These are phyloP conservation scores for Scutellaria baicalensis DNA, from an alignment of 257 asterid genomes.

Conservation along the genomic window DNA sequence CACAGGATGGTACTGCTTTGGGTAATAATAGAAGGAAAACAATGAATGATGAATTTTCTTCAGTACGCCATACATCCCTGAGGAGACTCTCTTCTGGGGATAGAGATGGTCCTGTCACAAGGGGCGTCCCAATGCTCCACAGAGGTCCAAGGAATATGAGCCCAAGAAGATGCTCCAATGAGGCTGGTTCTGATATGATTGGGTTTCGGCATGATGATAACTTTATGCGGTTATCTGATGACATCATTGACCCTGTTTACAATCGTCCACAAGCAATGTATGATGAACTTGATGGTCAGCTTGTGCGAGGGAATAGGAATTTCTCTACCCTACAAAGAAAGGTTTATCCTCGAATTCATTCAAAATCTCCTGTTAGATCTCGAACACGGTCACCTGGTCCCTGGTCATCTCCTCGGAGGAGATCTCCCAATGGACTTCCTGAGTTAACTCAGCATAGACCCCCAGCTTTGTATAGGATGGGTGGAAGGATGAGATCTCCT, in stretches of 20 bases:
- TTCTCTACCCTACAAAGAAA: slow-evolving; percentile 53
- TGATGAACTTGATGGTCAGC: slow-evolving; percentile 48
- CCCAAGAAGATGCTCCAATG: slow-evolving; percentile 37
- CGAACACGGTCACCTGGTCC: slow-evolving; percentile 65
- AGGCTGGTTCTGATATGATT: slow-evolving; percentile 29
- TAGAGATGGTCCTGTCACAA: slow-evolving; percentile 37
- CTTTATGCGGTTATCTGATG: slow-evolving; percentile 45
- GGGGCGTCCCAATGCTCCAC: slow-evolving; percentile 38
- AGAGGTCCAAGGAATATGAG: slow-evolving; percentile 53
- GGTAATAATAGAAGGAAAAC: slow-evolving; percentile 40
- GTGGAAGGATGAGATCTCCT: slow-evolving; percentile 77
- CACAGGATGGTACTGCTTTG: slow-evolving; percentile 29
- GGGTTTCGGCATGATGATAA: slow-evolving; percentile 40
- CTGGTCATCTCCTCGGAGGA: slow-evolving; percentile 70
- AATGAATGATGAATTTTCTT: slow-evolving; percentile 44
- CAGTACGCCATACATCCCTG: slow-evolving; percentile 37
- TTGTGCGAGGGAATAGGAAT: slow-evolving; percentile 41
- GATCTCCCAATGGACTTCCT: slow-evolving; percentile 51
- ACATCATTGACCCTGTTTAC: slow-evolving; percentile 36
- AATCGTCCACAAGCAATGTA: slow-evolving; percentile 38
- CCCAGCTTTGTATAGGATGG: slow-evolving; percentile 47
- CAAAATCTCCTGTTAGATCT: slow-evolving; percentile 68
- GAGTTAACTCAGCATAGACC: slow-evolving; percentile 51
- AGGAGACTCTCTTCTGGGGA: slow-evolving; percentile 55
- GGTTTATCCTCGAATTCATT: slow-evolving; percentile 43